These are phyloP conservation scores for Cercophora sp. DNA, from an alignment of 495 filamentous ascomycete genomes.

Conservation along the genomic window DNA sequence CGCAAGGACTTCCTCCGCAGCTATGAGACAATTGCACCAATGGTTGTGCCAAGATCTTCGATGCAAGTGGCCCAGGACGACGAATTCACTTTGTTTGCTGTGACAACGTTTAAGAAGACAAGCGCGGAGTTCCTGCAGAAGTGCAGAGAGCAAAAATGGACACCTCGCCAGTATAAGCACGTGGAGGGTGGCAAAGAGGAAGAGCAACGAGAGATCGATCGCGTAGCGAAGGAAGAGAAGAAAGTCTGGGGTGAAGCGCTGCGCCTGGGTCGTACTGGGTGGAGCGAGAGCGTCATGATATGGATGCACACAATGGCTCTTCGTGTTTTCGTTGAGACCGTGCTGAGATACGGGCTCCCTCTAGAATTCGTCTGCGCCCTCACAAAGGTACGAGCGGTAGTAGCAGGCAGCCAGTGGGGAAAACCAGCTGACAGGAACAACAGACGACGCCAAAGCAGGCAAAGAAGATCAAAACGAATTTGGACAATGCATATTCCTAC, in stretches of 20 bases:
- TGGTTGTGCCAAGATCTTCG: slow-evolving; percentile 86
- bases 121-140: slow-evolving; percentile 82
- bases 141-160: slow-evolving; percentile 87
- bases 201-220: slow-evolving; percentile 78
- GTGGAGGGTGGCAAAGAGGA: slow-evolving; percentile 83
- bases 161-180: slow-evolving; percentile 89
- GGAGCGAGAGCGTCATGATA: slow-evolving; percentile 91
- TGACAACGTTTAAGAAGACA: slow-evolving; percentile 90
- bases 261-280: slow-evolving; percentile 76
- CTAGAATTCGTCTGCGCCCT: slow-evolving; percentile 81
- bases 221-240: slow-evolving; percentile 71
- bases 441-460: slow-evolving; percentile 78
- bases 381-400: slow-evolving; percentile 78
- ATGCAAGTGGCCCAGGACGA: slow-evolving; percentile 72
- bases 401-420: no score
- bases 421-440: no score
- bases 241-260: slow-evolving; percentile 91
- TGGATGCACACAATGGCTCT: slow-evolving; percentile 89
- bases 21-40: slow-evolving; percentile 80
- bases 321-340: slow-evolving; percentile 94
- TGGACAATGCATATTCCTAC: slow-evolving; percentile 88
- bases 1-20: slow-evolving; percentile 81
- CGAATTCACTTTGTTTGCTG: slow-evolving; percentile 83
- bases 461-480: slow-evolving; percentile 71
- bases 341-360: slow-evolving; percentile 88